Percentiles rank a stretch among this genome's conserved stretches.
Evolutionary conservation across 805 yeast genomes (phyloP).

Genomic region (Ogataea degrootiae): DNA sequence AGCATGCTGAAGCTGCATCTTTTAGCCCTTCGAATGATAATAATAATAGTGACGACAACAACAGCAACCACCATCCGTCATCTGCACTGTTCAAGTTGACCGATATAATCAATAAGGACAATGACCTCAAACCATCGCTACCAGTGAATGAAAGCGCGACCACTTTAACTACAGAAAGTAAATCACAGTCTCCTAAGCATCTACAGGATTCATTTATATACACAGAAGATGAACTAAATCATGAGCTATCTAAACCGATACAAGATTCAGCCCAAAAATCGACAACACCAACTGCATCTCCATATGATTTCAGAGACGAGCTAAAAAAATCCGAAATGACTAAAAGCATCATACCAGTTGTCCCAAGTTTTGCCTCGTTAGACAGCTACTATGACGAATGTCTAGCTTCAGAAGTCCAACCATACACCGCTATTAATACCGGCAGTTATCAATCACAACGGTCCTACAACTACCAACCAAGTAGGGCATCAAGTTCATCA

Average conservation of each 20-base stretch:
- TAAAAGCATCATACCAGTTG: conserved; percentile 42
- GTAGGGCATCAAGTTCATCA: not conserved
- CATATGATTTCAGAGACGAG: conserved; percentile 21
- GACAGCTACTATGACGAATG: conserved; percentile 52
- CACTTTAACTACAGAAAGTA: conserved; percentile 6
- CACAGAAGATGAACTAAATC: not conserved
- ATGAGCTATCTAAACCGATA: not conserved
- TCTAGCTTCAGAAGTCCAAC: not conserved
- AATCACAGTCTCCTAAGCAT: not conserved
- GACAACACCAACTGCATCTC: not conserved
- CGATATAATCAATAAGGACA: conserved; percentile 15
- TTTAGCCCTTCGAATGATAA: conserved; percentile 10
- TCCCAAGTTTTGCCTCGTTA: conserved; percentile 73
- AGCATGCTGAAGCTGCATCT: conserved; percentile 17
- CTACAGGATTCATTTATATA: not conserved
- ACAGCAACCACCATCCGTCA: not conserved
- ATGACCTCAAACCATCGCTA: not conserved
- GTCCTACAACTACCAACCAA: not conserved
- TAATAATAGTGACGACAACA: not conserved
- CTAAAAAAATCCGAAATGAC: conserved; percentile 7
- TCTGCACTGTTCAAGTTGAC: conserved; percentile 19
- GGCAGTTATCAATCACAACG: conserved; percentile 9
- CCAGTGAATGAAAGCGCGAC: conserved; percentile 10
- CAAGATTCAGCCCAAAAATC: not conserved
- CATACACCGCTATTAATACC: conserved; percentile 5